These are phyloP conservation scores for Tagetes patula DNA, from an alignment of 129 eudicot genomes.

Conservation along the genomic window DNA sequence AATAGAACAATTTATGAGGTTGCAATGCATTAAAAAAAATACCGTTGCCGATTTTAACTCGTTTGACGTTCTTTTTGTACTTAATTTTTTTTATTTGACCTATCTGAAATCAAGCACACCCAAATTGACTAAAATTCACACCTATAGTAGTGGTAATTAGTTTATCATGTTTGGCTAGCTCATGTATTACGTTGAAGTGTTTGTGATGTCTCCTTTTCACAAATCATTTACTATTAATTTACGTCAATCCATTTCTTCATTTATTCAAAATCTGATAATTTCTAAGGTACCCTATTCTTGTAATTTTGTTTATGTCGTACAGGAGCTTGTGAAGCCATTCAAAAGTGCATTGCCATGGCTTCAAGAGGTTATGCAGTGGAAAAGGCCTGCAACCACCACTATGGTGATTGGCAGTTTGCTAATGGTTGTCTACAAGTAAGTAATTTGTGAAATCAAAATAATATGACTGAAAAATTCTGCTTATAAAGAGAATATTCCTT, in stretches of 20 bases:
- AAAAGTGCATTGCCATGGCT: slow-evolving; percentile 43
- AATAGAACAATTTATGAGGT: not conserved
- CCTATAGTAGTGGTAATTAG: not conserved
- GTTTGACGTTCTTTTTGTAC: not conserved
- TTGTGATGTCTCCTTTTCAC: not conserved
- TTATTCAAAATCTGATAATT: not conserved
- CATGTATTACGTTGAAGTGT: slow-evolving; percentile 3
- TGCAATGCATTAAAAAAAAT: not conserved
- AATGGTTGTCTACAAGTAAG: slow-evolving; percentile 64
- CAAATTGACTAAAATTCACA: not conserved
- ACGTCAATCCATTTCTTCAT: not conserved
- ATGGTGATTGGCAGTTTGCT: slow-evolving; percentile 38
- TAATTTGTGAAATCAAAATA: not conserved
- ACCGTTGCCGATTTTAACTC: not conserved
- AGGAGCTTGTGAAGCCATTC: slow-evolving; percentile 65
- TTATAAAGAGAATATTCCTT: not conserved
- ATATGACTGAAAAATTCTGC: not conserved
- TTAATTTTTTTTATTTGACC: not conserved
- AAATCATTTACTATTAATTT: not conserved
- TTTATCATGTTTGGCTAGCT: slow-evolving; percentile 2
- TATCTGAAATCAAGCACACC: not conserved
- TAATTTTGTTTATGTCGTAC: not conserved
- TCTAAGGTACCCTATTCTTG: not conserved
- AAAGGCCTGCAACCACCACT: slow-evolving; percentile 53
- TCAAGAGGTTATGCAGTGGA: slow-evolving; percentile 59